Evolutionary conservation across 257 asterid species (phyloP).

Genomic region (Cordia subcordata): DNA sequence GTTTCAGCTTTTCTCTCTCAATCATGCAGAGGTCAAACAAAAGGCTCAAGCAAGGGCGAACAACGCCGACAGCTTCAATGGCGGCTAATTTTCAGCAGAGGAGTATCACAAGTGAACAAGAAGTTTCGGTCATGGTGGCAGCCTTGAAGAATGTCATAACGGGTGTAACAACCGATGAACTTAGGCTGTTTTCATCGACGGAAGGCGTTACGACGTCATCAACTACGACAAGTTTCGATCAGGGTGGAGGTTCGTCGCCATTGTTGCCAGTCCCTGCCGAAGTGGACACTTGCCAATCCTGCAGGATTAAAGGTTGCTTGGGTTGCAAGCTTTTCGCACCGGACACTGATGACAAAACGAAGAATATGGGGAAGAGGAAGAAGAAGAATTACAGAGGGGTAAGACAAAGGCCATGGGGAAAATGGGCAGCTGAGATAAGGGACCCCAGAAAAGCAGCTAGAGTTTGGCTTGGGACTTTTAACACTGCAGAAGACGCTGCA

Average conservation of each 20-base stretch:
- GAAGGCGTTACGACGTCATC: conserved; percentile 6
- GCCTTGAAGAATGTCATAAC: conserved; percentile 54
- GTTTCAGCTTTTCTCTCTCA: conserved; percentile 5
- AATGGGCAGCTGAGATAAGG: conserved; percentile 92
- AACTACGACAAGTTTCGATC: conserved; percentile 1
- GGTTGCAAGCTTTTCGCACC: conserved; percentile 59
- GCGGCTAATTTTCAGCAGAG: conserved; percentile 6
- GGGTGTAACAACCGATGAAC: conserved; percentile 13
- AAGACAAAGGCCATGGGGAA: conserved; percentile 93
- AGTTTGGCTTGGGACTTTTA: conserved; percentile 90
- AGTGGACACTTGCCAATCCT: conserved; percentile 45
- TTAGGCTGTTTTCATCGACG: conserved; percentile 5
- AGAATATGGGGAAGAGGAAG: conserved; percentile 26
- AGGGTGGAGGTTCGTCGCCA: conserved; percentile 1
- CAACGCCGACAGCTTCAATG: neutral
- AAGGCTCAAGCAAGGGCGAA: conserved; percentile 27
- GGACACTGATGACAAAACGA: conserved; percentile 5
- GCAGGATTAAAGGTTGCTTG: conserved; percentile 59
- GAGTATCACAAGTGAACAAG: conserved; percentile 45
- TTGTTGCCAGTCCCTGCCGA: conserved; percentile 32
- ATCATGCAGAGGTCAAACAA: conserved; percentile 57
- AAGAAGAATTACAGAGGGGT: conserved; percentile 90
- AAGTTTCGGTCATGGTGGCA: conserved; percentile 59
- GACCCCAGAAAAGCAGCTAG: conserved; percentile 81
- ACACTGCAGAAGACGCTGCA: conserved; percentile 77